Conservation (phyloP, 345 rosid genomes). For the Corchorus olitorius region DNA sequence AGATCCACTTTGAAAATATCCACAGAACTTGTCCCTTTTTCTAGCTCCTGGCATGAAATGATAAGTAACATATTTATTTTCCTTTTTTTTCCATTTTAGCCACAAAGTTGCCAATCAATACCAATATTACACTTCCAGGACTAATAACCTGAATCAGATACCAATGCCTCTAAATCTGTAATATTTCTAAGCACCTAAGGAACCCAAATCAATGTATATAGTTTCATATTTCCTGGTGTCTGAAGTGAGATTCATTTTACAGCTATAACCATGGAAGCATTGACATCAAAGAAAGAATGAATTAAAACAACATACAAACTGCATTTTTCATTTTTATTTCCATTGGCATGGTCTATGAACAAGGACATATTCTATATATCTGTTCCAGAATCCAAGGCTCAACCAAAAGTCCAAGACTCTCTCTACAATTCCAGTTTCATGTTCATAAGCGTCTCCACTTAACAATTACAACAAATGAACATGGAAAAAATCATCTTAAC, state of each 20-base stretch:
- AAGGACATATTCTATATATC: not conserved
- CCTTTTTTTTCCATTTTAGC: not conserved
- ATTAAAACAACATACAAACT: slow-evolving; percentile 6
- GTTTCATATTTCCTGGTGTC: not conserved
- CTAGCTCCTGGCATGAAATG: not conserved
- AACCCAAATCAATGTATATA: not conserved
- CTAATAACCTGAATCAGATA: not conserved
- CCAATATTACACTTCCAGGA: not conserved
- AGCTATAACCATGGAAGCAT: not conserved
- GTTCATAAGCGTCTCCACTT: not conserved
- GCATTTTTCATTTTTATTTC: not conserved
- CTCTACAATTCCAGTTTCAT: not conserved
- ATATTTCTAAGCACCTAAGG: not conserved
- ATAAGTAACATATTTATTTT: too few relatives aligned
- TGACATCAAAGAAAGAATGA: slow-evolving; percentile 11
- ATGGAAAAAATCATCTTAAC: not conserved
- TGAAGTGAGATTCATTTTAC: slow-evolving; percentile 3
- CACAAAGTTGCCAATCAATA: not conserved
- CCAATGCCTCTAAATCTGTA: not conserved
- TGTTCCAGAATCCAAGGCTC: not conserved
- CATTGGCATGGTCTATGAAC: not conserved
- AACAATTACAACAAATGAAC: not conserved
- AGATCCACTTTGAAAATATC: not conserved
- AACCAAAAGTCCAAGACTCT: slow-evolving; percentile 7
- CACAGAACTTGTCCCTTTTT: not conserved